A percentile compares a stretch with the other conserved stretches of the same genome.
Evolutionary conservation across 768 basidiomycete species (phyloP).

Genomic region (Tulasnella sp.): DNA sequence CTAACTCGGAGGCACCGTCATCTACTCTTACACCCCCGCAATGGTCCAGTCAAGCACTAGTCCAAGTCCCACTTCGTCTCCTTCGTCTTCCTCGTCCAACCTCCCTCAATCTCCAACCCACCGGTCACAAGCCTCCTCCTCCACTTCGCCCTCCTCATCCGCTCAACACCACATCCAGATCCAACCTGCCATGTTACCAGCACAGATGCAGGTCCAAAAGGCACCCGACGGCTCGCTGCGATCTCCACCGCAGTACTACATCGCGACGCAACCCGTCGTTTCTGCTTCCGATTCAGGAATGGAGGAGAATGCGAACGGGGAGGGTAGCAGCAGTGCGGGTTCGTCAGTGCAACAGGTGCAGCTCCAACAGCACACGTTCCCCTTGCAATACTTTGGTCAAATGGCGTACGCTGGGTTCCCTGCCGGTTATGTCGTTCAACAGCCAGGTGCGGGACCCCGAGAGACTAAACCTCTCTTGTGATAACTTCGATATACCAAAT

Average conservation of each 20-base stretch:
- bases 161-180: neutral
- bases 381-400: neutral
- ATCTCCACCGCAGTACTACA: neutral
- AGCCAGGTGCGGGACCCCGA: neutral
- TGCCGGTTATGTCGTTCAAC: neutral
- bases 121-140: neutral
- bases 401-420: constrained; percentile 2
- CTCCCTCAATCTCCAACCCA: neutral
- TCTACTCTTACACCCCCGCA: constrained; percentile 14
- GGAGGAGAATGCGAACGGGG: neutral
- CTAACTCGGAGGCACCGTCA: constrained; percentile 15
- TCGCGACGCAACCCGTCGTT: neutral
- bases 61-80: neutral
- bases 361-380: neutral
- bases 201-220: neutral
- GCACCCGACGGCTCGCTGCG: neutral
- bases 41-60: neutral
- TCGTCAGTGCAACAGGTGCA: neutral
- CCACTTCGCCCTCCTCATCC: neutral
- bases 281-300: neutral
- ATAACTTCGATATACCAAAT: neutral
- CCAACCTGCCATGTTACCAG: neutral
- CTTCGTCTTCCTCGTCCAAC: neutral
- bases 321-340: neutral
- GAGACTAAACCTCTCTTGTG: neutral